A percentile compares a stretch with the other conserved stretches of the same genome.
phyloP scores from a whole-genome alignment of 768 basidiomycete species.

The Collybia mongolica region DNA sequence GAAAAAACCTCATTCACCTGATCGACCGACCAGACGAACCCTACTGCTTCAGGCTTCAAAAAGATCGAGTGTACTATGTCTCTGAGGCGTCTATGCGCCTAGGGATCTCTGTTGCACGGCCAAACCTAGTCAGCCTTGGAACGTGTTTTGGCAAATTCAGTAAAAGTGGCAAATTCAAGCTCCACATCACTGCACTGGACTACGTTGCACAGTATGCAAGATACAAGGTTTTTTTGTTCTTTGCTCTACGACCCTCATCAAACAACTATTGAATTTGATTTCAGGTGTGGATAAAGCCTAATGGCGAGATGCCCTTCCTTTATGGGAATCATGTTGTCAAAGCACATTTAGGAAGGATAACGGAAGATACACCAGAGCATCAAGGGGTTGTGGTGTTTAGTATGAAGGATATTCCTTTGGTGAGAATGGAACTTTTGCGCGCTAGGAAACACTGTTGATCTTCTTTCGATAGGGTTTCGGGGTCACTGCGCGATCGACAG shows the following conservation, averaged over 20 bases:
- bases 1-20: conserved; percentile 93
- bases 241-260: neutral
- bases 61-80: conserved; percentile 94
- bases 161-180: conserved; percentile 96
- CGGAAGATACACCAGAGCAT: conserved; percentile 98
- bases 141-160: conserved; percentile 98
- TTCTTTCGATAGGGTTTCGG: conserved; percentile 78
- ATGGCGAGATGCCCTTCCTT: conserved; percentile 98
- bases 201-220: conserved; percentile 95
- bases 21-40: conserved; percentile 94
- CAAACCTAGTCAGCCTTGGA: conserved; percentile 89
- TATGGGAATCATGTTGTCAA: conserved; percentile 99
- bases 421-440: conserved; percentile 32
- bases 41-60: conserved; percentile 94
- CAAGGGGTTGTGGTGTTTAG: conserved; percentile 97
- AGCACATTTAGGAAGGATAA: conserved; percentile 97
- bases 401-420: conserved; percentile 93
- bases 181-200: conserved; percentile 92
- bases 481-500: conserved; percentile 91
- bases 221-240: conserved; percentile 71
- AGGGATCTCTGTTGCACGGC: conserved; percentile 87
- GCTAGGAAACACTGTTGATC: neutral
- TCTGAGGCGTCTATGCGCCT: conserved; percentile 94
- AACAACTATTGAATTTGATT: neutral
- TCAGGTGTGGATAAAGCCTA: conserved; percentile 98